Conservation (phyloP, 2,329 filamentous ascomycete genomes). For the Verticillium dahliae region DNA sequence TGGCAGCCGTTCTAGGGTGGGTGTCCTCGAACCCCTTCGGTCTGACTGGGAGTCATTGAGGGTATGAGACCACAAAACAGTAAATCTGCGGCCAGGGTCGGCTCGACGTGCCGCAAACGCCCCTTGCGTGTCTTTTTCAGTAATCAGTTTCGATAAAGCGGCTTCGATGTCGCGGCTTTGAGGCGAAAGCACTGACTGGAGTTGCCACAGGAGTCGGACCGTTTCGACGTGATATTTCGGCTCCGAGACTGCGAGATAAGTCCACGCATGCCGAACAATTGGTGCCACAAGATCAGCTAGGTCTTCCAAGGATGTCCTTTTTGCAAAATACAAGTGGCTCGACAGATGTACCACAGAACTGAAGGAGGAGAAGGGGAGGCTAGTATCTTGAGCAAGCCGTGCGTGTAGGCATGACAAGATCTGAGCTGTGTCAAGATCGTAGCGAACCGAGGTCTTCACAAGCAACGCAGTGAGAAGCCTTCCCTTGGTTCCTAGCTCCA, state of each 20-base stretch:
- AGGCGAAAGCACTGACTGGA: slow-evolving; percentile 66
- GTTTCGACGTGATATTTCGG: slow-evolving; percentile 95
- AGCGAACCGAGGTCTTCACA: slow-evolving; percentile 39
- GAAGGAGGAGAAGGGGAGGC: slow-evolving; percentile 46
- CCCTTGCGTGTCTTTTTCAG: slow-evolving; percentile 42
- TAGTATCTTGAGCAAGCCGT: slow-evolving; percentile 31
- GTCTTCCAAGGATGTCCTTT: slow-evolving; percentile 43
- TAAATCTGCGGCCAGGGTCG: slow-evolving; percentile 63
- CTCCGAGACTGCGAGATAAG: slow-evolving; percentile 69
- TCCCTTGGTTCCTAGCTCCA: slow-evolving; percentile 49
- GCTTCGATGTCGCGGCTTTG: slow-evolving; percentile 73
- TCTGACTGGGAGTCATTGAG: slow-evolving; percentile 45
- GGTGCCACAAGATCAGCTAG: slow-evolving; percentile 58
- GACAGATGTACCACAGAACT: slow-evolving; percentile 53
- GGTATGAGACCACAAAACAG: slow-evolving; percentile 77
- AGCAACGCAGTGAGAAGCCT: slow-evolving; percentile 54
- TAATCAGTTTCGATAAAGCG: slow-evolving; percentile 63
- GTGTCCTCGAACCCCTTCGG: slow-evolving; percentile 32
- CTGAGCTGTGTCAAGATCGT: slow-evolving; percentile 35
- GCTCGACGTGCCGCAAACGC: slow-evolving; percentile 41
- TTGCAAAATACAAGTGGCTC: slow-evolving; percentile 47
- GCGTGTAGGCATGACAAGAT: slow-evolving; percentile 45
- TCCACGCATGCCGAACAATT: slow-evolving; percentile 70
- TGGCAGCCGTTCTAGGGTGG: slow-evolving; percentile 23
- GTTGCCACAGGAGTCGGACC: slow-evolving; percentile 76